Conservation (phyloP, 192 early-diverging fungal genomes). For the Globomyces pollinis-pini region DNA sequence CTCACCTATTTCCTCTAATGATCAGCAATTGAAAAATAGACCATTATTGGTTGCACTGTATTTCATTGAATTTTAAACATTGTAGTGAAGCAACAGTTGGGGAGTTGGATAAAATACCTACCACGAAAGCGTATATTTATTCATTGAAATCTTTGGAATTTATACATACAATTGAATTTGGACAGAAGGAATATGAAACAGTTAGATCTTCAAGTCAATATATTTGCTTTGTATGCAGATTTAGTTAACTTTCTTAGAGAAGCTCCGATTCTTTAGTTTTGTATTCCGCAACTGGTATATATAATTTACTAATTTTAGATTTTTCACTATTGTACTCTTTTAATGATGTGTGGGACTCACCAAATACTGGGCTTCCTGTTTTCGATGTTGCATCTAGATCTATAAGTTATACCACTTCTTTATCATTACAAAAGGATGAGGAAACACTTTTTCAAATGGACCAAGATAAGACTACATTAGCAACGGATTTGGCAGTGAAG, state of each 20-base stretch:
- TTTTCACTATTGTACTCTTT: background rate
- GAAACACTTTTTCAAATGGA: constrained; percentile 4
- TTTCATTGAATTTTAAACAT: background rate
- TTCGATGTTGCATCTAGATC: background rate
- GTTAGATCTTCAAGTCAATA: background rate
- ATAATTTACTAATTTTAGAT: background rate
- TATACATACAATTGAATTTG: background rate
- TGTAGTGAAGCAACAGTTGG: background rate
- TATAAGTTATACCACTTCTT: background rate
- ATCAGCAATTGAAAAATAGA: no score
- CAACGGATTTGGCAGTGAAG: background rate
- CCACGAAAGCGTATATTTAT: background rate
- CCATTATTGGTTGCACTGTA: no score
- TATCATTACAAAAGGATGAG: background rate
- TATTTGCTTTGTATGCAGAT: background rate
- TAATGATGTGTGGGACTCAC: background rate
- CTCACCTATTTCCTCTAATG: background rate
- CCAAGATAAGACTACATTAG: background rate
- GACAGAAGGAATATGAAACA: background rate
- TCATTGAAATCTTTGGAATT: background rate
- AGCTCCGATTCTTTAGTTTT: background rate
- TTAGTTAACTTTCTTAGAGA: no score
- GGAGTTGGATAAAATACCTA: background rate
- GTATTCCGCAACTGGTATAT: background rate
- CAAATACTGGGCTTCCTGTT: background rate